Conservation (phyloP, 2,329 filamentous ascomycete genomes). For the Colletotrichum sp. region DNA sequence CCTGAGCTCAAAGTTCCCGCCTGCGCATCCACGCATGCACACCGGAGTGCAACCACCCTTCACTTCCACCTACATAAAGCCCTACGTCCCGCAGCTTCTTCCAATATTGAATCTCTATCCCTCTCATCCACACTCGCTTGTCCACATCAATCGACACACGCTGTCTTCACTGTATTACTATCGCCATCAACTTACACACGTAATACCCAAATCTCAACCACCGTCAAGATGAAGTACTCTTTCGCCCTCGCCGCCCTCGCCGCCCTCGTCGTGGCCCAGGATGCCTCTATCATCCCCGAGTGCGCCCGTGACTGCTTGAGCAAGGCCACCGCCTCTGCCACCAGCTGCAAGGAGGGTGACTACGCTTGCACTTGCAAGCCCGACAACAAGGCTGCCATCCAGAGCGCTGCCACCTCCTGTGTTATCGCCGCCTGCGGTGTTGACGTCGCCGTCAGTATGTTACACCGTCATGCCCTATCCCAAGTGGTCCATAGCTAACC, state of each 20-base stretch:
- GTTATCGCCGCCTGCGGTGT: conserved; percentile 40
- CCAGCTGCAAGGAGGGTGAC: conserved; percentile 37
- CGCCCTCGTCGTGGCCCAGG: conserved; percentile 37
- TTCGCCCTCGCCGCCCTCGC: conserved; percentile 32
- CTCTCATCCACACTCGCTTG: conserved; percentile 1
- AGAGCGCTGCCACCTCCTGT: conserved; percentile 36
- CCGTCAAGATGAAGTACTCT: conserved; percentile 25
- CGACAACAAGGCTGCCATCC: conserved; percentile 36
- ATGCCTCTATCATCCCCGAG: conserved; percentile 27
- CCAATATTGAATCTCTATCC: not conserved
- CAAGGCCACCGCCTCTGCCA: conserved; percentile 32
- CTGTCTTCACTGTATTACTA: conserved; percentile 1
- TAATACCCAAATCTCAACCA: conserved; percentile 4
- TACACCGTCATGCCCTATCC: not conserved
- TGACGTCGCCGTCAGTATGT: conserved; percentile 44
- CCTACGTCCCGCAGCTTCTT: not conserved
- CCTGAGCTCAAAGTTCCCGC: not conserved
- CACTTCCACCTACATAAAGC: conserved; percentile 14
- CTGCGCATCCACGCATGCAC: not conserved
- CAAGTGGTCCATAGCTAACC: not conserved
- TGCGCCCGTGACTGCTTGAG: conserved; percentile 44
- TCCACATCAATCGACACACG: not conserved
- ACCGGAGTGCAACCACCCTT: not conserved
- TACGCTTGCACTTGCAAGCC: conserved; percentile 36
- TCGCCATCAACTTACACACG: not conserved